Evolutionary conservation across 805 yeast species (phyloP).

Genomic region (Barnettozyma wickerhamii): DNA sequence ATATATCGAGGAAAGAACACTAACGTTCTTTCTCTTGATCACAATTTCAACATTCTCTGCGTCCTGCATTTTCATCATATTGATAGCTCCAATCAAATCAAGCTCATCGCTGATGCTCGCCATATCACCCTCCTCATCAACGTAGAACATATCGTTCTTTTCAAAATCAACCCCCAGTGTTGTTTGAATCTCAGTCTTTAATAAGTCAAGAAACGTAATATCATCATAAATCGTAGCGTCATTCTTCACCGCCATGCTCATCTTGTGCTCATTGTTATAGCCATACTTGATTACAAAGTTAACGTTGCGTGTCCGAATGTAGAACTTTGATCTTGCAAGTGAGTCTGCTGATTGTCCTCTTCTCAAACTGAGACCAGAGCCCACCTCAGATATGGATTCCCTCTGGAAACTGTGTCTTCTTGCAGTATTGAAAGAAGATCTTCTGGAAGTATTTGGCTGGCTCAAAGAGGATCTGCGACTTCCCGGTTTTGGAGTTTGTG

Average conservation of each 20-base stretch:
- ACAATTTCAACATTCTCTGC: slow-evolving; percentile 15
- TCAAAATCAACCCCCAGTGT: slow-evolving; percentile 19
- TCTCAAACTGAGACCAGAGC: slow-evolving; percentile 1
- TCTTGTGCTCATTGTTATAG: slow-evolving; percentile 16
- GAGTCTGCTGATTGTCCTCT: slow-evolving; percentile 23
- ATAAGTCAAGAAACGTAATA: slow-evolving; percentile 18
- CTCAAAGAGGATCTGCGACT: slow-evolving; percentile 21
- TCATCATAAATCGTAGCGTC: slow-evolving; percentile 20
- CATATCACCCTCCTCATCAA: slow-evolving; percentile 36
- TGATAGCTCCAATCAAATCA: slow-evolving; percentile 30
- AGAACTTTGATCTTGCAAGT: slow-evolving; percentile 19
- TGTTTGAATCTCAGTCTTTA: slow-evolving; percentile 21
- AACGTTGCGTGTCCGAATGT: slow-evolving; percentile 16
- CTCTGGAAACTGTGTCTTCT: slow-evolving; percentile 15
- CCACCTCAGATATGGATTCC: slow-evolving; percentile 6
- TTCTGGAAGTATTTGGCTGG: slow-evolving; percentile 11
- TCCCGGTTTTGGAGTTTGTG: slow-evolving; percentile 18
- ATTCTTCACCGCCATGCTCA: slow-evolving; percentile 22
- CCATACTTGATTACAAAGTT: slow-evolving; percentile 19
- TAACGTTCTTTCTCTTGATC: slow-evolving; percentile 1
- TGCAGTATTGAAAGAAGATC: slow-evolving; percentile 7
- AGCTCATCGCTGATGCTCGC: slow-evolving; percentile 30
- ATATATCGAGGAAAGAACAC: slow-evolving; percentile 1
- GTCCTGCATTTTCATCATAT: slow-evolving; percentile 6
- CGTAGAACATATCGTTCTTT: slow-evolving; percentile 31